Percentiles rank a stretch among this genome's conserved stretches.
Evolutionary conservation across 495 filamentous ascomycete genomes (phyloP).

Genomic region (Penicillium longicatenatum): DNA sequence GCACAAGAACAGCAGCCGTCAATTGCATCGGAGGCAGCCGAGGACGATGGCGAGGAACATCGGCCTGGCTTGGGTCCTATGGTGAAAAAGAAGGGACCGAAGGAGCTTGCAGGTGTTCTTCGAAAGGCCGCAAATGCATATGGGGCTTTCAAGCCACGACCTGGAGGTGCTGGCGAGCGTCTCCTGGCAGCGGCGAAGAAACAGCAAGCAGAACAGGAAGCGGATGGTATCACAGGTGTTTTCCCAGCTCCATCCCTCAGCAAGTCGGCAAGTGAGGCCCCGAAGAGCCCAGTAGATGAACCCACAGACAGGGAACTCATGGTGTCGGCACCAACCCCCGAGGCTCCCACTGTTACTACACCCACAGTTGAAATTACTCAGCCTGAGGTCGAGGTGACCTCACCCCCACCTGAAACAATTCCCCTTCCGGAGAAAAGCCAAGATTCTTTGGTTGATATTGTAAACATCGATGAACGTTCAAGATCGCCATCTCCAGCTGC

Average conservation of each 20-base stretch:
- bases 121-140: constrained; percentile 84
- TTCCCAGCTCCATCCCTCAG: constrained; percentile 69
- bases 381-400: constrained; percentile 25
- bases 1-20: background rate
- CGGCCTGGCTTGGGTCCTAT: constrained; percentile 87
- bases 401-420: constrained; percentile 31
- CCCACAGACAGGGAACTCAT: constrained; percentile 16
- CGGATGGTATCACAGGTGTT: constrained; percentile 86
- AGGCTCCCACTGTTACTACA: constrained; percentile 20
- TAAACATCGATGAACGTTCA: constrained; percentile 29
- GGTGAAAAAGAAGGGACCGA: constrained; percentile 76
- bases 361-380: constrained; percentile 48
- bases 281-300: constrained; percentile 23
- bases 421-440: constrained; percentile 31
- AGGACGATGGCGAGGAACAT: constrained; percentile 52
- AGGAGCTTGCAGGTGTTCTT: constrained; percentile 74
- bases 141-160: constrained; percentile 79
- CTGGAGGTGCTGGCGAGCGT: constrained; percentile 78
- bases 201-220: constrained; percentile 55
- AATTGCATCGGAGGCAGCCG: constrained; percentile 24
- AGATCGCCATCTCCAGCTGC: constrained; percentile 43
- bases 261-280: constrained; percentile 34
- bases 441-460: constrained; percentile 34
- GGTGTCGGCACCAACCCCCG: constrained; percentile 10
- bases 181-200: constrained; percentile 56